Conservation (phyloP, 805 yeast species). For the Torulaspora gathmanii region DNA sequence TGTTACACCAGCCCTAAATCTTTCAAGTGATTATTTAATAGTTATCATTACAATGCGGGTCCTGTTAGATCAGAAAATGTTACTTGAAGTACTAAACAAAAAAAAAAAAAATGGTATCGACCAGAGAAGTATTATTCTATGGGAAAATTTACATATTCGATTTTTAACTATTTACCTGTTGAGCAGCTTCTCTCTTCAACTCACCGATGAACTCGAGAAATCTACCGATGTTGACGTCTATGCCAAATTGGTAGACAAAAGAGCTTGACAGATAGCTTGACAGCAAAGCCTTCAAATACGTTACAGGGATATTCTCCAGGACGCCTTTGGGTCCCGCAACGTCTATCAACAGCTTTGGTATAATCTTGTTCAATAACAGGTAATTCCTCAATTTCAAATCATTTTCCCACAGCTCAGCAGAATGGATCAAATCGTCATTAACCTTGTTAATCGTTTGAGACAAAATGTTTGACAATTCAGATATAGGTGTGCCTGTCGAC, state of each 20-base stretch:
- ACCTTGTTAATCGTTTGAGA: conserved; percentile 79
- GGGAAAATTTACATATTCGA: neutral
- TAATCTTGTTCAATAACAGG: conserved; percentile 61
- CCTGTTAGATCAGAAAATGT: too few species aligned
- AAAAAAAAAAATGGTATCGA: too few species aligned
- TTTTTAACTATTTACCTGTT: neutral
- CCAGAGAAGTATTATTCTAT: too few species aligned
- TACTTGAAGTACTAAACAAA: too few species aligned
- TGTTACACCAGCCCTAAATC: too few species aligned
- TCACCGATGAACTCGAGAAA: conserved; percentile 65
- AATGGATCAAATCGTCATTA: conserved; percentile 77
- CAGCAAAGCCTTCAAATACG: conserved; percentile 83
- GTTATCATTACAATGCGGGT: too few species aligned
- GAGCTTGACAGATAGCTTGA: conserved; percentile 81
- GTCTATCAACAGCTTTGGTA: conserved; percentile 67
- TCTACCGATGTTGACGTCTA: conserved; percentile 70
- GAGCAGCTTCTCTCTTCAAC: conserved; percentile 41
- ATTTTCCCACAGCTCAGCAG: conserved; percentile 78
- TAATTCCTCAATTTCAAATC: conserved; percentile 73
- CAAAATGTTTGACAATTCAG: conserved; percentile 73
- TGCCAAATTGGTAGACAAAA: conserved; percentile 77
- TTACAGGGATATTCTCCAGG: conserved; percentile 73
- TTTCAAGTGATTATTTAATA: too few species aligned
- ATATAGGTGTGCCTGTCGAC: conserved; percentile 54
- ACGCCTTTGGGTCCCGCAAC: conserved; percentile 64